Conservation (phyloP, 75 land plant species). For the Picea glauca region DNA sequence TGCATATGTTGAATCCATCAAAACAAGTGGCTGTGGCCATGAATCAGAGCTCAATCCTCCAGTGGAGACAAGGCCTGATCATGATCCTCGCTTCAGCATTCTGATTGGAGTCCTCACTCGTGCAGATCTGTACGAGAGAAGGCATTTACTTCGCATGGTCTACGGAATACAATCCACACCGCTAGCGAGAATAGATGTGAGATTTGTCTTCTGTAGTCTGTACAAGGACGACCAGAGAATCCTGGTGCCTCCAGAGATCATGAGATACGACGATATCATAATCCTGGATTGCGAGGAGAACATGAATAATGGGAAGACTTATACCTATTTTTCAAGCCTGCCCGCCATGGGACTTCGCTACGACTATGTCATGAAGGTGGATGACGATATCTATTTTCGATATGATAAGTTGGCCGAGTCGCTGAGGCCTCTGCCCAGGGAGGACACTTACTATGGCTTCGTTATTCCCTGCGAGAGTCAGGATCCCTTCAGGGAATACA, state of each 20-base stretch:
- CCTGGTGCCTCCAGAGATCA: constrained; percentile 56
- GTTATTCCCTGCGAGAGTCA: constrained; percentile 43
- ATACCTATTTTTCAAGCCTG: constrained; percentile 30
- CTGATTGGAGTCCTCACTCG: constrained; percentile 63
- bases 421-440: constrained; percentile 21
- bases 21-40: not conserved
- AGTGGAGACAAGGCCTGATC: not conserved
- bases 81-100: constrained; percentile 15
- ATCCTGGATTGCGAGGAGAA: constrained; percentile 55
- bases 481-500: constrained; percentile 39
- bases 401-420: constrained; percentile 28
- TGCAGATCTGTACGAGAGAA: constrained; percentile 46
- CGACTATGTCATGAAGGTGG: constrained; percentile 59
- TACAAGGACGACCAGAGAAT: constrained; percentile 46
- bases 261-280: constrained; percentile 62
- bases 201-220: constrained; percentile 70
- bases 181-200: constrained; percentile 44
- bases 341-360: constrained; percentile 16
- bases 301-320: constrained; percentile 44
- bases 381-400: constrained; percentile 51
- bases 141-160: constrained; percentile 57
- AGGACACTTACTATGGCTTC: constrained; percentile 54
- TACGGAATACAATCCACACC: constrained; percentile 49
- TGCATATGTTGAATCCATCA: not conserved
- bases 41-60: not conserved